phyloP scores from a whole-genome alignment of 1,139 yeast species.

The Pichia sp. region DNA sequence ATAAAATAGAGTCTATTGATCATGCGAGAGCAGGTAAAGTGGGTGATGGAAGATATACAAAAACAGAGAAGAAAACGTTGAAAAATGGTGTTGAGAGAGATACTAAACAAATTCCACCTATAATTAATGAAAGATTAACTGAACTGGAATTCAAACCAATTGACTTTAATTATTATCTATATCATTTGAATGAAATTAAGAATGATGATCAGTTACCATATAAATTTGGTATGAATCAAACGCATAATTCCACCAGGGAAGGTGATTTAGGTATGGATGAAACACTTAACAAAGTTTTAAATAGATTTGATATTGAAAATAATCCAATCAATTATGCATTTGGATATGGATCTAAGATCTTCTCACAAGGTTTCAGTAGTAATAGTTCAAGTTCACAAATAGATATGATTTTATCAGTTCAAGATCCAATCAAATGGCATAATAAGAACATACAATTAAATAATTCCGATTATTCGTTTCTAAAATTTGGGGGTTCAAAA shows the following conservation, averaged over 20 bases:
- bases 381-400: constrained; percentile 54
- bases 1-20: not conserved
- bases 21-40: not conserved
- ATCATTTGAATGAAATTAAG: constrained; percentile 27
- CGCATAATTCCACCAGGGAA: constrained; percentile 37
- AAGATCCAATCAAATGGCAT: constrained; percentile 72
- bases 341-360: constrained; percentile 96
- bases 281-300: constrained; percentile 45
- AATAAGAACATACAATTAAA: constrained; percentile 55
- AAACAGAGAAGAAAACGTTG: not conserved
- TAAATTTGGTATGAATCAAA: constrained; percentile 54
- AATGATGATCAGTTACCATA: constrained; percentile 46
- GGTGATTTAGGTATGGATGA: constrained; percentile 29
- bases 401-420: constrained; percentile 82
- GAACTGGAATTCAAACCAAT: constrained; percentile 29
- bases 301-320: constrained; percentile 38
- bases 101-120: not conserved
- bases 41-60: not conserved
- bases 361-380: constrained; percentile 61
- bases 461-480: constrained; percentile 69
- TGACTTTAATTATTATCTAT: constrained; percentile 34
- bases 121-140: constrained; percentile 22
- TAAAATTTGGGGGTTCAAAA: constrained; percentile 55
- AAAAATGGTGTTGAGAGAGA: not conserved
- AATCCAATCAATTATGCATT: constrained; percentile 43